Percentiles rank a stretch among this genome's conserved stretches.
Evolutionary conservation across 2,329 filamentous ascomycete species (phyloP).

Genomic region (Monilinia fructigena): DNA sequence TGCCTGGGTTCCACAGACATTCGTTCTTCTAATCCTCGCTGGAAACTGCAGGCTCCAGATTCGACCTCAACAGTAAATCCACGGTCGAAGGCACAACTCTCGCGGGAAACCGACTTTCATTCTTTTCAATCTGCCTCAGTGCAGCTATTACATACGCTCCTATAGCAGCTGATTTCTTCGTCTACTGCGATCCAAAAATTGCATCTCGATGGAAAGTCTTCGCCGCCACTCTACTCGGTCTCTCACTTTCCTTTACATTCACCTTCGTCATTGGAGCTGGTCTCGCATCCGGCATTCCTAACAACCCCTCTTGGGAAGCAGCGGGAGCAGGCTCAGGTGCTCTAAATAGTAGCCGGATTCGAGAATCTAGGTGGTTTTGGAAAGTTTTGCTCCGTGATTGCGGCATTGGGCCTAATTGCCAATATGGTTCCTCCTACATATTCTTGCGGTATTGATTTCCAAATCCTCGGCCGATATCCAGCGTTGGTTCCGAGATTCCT

Average conservation of each 20-base stretch:
- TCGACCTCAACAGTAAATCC: conserved; percentile 56
- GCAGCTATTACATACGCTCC: conserved; percentile 63
- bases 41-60: conserved; percentile 59
- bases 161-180: conserved; percentile 65
- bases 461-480: conserved; percentile 60
- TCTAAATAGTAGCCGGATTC: conserved; percentile 61
- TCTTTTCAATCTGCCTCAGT: conserved; percentile 67
- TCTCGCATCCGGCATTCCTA: conserved; percentile 56
- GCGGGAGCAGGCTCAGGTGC: conserved; percentile 60
- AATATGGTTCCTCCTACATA: conserved; percentile 67
- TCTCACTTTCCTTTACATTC: conserved; percentile 58
- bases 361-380: conserved; percentile 60
- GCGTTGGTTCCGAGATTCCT: conserved; percentile 59
- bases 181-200: conserved; percentile 58
- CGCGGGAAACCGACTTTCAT: conserved; percentile 60
- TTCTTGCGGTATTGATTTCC: conserved; percentile 64
- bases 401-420: conserved; percentile 62
- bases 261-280: conserved; percentile 62
- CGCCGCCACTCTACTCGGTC: conserved; percentile 54
- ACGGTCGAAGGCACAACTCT: conserved; percentile 45
- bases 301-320: conserved; percentile 55
- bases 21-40: conserved; percentile 60
- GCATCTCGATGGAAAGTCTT: conserved; percentile 50
- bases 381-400: conserved; percentile 63
- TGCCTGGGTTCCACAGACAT: conserved; percentile 62